A percentile compares a stretch with the other conserved stretches of the same genome.
Conservation (phyloP, 139 green algal genomes). For the Volvox reticuliferus region DNA sequence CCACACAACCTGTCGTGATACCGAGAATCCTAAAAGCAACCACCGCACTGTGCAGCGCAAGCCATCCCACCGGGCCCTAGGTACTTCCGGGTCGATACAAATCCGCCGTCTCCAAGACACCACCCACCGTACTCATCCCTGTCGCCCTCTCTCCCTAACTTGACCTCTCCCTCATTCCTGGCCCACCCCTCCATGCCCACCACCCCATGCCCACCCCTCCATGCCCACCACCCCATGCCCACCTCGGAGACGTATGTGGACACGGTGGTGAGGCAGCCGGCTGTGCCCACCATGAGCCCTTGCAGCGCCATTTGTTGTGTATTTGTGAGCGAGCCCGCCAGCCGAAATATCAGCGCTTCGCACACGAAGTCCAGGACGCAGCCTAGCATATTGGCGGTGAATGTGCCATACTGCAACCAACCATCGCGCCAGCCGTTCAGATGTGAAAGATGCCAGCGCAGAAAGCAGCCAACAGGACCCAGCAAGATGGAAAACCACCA, state of each 20-base stretch:
- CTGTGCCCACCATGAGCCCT: conserved; percentile 70
- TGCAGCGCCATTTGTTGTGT: too few species aligned
- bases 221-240: too few species aligned
- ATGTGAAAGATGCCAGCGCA: conserved; percentile 77
- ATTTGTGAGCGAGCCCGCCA: conserved; percentile 20
- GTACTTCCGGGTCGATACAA: too few species aligned
- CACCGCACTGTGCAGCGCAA: too few species aligned
- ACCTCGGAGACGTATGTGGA: conserved; percentile 89
- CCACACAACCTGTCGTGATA: too few species aligned
- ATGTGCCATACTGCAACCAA: conserved; percentile 85
- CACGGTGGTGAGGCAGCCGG: conserved; percentile 85
- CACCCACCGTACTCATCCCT: too few species aligned
- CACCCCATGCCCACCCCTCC: too few species aligned
- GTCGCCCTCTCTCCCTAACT: too few species aligned
- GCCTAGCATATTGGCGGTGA: conserved; percentile 80
- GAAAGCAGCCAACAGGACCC: conserved; percentile 56
- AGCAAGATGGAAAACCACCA: conserved; percentile 61
- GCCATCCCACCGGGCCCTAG: too few species aligned
- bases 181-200: too few species aligned
- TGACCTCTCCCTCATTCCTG: not conserved
- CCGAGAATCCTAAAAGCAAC: too few species aligned
- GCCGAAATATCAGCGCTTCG: conserved; percentile 48
- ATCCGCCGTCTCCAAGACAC: too few species aligned
- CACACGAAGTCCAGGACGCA: conserved; percentile 66
- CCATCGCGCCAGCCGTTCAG: conserved; percentile 67